These are phyloP conservation scores for Yamadazyma atlantica DNA, from an alignment of 1,139 yeast genomes.

Conservation along the genomic window DNA sequence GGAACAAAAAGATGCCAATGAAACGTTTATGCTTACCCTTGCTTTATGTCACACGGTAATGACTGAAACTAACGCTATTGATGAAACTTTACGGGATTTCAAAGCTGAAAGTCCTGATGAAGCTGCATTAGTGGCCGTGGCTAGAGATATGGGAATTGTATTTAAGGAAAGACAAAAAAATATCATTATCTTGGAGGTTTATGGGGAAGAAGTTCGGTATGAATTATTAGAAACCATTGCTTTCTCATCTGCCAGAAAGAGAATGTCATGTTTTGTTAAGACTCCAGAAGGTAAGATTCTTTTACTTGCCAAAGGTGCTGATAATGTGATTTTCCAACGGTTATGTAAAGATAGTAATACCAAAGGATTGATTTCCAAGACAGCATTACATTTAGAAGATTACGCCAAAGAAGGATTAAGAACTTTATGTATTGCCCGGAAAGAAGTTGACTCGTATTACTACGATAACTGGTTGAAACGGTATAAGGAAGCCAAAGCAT, in stretches of 20 bases:
- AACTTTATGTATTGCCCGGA: slow-evolving; percentile 88
- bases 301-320: slow-evolving; percentile 85
- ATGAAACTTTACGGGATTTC: slow-evolving; percentile 54
- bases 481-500: slow-evolving; percentile 71
- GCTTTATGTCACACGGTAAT: slow-evolving; percentile 93
- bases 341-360: slow-evolving; percentile 41
- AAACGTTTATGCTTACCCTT: slow-evolving; percentile 80
- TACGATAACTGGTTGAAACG: slow-evolving; percentile 68
- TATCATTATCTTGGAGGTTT: slow-evolving; percentile 67
- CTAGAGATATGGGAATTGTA: slow-evolving; percentile 87
- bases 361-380: slow-evolving; percentile 39
- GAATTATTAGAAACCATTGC: slow-evolving; percentile 77
- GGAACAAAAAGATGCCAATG: slow-evolving; percentile 62
- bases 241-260: slow-evolving; percentile 88
- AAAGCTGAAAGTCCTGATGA: slow-evolving; percentile 99
- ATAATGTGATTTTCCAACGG: slow-evolving; percentile 81
- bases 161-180: slow-evolving; percentile 74
- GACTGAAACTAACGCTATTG: slow-evolving; percentile 62
- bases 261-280: slow-evolving; percentile 56
- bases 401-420: slow-evolving; percentile 97
- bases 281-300: slow-evolving; percentile 52
- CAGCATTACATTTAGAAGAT: slow-evolving; percentile 82
- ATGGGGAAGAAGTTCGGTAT: slow-evolving; percentile 71
- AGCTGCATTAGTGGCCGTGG: slow-evolving; percentile 91
- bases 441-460: slow-evolving; percentile 60